Evolutionary conservation across 768 basidiomycete genomes (phyloP).

Genomic region (Sporobolomyces phaffii): DNA sequence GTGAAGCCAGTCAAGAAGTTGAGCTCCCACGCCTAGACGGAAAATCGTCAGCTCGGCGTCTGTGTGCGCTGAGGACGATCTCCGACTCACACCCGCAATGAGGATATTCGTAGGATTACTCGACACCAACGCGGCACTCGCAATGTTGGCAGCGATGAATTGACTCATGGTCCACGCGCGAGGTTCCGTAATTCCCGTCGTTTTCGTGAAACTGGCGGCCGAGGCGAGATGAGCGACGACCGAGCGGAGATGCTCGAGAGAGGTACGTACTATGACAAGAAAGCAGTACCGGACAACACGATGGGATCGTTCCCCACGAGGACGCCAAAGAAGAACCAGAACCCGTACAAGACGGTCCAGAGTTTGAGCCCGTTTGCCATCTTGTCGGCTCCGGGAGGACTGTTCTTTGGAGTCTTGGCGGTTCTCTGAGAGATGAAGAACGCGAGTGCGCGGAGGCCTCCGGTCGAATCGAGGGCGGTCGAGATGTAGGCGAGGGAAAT

Average conservation of each 20-base stretch:
- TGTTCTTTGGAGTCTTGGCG: constrained; percentile 9
- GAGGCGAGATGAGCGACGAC: no score
- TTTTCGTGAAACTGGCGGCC: constrained; percentile 56
- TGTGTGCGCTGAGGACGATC: not conserved
- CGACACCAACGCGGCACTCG: constrained; percentile 61
- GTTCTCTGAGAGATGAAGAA: constrained; percentile 71
- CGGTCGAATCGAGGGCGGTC: constrained; percentile 82
- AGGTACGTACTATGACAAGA: constrained; percentile 60
- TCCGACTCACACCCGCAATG: constrained; percentile 58
- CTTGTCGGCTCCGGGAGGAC: constrained; percentile 28
- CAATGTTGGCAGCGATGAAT: constrained; percentile 50
- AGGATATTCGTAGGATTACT: constrained; percentile 94
- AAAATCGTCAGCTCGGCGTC: not conserved
- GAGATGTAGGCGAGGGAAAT: constrained; percentile 88
- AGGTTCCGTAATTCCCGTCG: constrained; percentile 51
- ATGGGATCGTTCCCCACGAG: constrained; percentile 88
- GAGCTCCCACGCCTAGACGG: constrained; percentile 36
- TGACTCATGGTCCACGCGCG: constrained; percentile 51
- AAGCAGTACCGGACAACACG: constrained; percentile 83
- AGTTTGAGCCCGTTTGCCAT: constrained; percentile 27
- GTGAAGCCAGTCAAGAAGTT: constrained; percentile 42
- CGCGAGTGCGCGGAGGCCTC: constrained; percentile 75
- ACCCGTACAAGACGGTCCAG: constrained; percentile 24
- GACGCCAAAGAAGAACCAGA: constrained; percentile 57
- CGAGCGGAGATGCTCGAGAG: not conserved